Evolutionary conservation across 2,329 filamentous ascomycete genomes (phyloP).

Genomic region (Lachnellula suecica): DNA sequence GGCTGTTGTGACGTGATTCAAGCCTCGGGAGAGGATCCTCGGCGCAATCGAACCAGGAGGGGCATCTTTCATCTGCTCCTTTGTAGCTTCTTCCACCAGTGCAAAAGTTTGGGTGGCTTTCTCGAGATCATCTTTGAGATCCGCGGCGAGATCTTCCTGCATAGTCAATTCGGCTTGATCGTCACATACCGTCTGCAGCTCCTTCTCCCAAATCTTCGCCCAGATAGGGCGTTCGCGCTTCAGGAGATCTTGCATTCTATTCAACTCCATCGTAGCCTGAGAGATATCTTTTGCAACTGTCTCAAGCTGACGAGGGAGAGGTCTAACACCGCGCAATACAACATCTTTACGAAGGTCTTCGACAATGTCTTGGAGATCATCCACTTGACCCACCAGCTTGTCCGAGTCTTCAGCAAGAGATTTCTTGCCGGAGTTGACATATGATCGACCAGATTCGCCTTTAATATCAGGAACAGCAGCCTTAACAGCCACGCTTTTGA

Average conservation of each 20-base stretch:
- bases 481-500: slow-evolving; percentile 75
- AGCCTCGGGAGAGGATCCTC: slow-evolving; percentile 53
- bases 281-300: slow-evolving; percentile 85
- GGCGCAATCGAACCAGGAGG: slow-evolving; percentile 50
- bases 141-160: slow-evolving; percentile 91
- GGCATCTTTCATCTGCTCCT: slow-evolving; percentile 85
- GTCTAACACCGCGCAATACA: slow-evolving; percentile 86
- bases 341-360: slow-evolving; percentile 98
- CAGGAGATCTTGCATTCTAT: slow-evolving; percentile 92
- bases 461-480: slow-evolving; percentile 70
- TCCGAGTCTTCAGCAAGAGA: slow-evolving; percentile 84
- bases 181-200: slow-evolving; percentile 92
- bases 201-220: slow-evolving; percentile 99
- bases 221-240: slow-evolving; percentile 90
- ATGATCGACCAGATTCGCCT: slow-evolving; percentile 77
- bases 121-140: slow-evolving; percentile 91
- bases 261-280: slow-evolving; percentile 78
- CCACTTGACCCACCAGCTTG: slow-evolving; percentile 84
- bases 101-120: slow-evolving; percentile 93
- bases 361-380: slow-evolving; percentile 95
- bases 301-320: slow-evolving; percentile 86
- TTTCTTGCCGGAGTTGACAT: slow-evolving; percentile 86
- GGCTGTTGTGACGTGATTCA: slow-evolving; percentile 50
- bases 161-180: slow-evolving; percentile 92
- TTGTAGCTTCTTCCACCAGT: slow-evolving; percentile 95